These are phyloP conservation scores for Didymella glomerata DNA, from an alignment of 2,329 filamentous ascomycete genomes.

Conservation along the genomic window DNA sequence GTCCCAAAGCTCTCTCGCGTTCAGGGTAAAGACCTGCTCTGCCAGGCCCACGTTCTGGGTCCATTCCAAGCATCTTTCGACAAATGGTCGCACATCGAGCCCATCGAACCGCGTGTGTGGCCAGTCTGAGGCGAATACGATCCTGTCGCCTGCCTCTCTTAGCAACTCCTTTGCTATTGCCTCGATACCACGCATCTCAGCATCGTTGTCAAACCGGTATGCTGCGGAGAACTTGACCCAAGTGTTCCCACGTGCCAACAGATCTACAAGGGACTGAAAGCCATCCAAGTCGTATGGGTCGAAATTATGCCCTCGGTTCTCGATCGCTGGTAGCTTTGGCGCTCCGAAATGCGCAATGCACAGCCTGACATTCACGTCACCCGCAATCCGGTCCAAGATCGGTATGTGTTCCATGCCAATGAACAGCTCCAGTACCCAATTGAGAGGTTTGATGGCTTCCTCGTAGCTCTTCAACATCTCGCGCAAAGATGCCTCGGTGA, in stretches of 20 bases:
- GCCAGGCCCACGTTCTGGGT: conserved; percentile 49
- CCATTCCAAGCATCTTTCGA: conserved; percentile 63
- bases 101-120: conserved; percentile 69
- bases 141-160: conserved; percentile 46
- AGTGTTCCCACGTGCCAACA: conserved; percentile 61
- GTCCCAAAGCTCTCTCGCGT: conserved; percentile 3
- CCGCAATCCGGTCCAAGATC: conserved; percentile 56
- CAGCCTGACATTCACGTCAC: conserved; percentile 59
- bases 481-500: conserved; percentile 47
- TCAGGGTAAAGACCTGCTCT: conserved; percentile 15
- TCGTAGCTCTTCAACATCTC: conserved; percentile 42
- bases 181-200: conserved; percentile 56
- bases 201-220: conserved; percentile 62
- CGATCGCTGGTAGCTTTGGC: conserved; percentile 38
- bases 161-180: conserved; percentile 59
- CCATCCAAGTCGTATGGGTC: conserved; percentile 1
- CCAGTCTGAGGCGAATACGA: conserved; percentile 71
- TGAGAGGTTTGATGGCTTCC: conserved; percentile 59
- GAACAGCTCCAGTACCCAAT: conserved; percentile 68
- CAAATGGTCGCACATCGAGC: conserved; percentile 64
- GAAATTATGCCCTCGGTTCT: conserved; percentile 15
- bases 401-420: conserved; percentile 62
- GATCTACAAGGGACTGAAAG: conserved; percentile 41
- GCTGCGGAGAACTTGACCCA: conserved; percentile 68
- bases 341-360: conserved; percentile 67